phyloP scores from a whole-genome alignment of 306 rosid species.

The Trifolium pratense region DNA sequence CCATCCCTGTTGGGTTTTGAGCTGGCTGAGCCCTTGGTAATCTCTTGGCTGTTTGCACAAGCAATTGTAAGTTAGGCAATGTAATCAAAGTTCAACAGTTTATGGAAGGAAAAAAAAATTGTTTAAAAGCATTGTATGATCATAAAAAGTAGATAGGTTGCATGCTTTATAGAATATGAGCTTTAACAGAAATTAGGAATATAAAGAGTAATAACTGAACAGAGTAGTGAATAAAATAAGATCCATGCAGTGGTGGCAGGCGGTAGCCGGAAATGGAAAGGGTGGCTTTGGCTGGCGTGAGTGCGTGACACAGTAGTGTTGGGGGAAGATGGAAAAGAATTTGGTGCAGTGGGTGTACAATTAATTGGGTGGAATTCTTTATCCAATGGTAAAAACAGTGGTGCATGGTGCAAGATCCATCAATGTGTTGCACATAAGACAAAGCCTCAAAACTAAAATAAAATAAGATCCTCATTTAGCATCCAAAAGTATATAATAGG shows the following conservation, averaged over 20 bases:
- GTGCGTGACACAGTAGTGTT: too few relatives aligned
- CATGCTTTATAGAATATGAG: constrained; percentile 15
- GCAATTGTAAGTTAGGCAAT: constrained; percentile 33
- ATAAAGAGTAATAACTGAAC: constrained; percentile 3
- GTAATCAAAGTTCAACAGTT: constrained; percentile 24
- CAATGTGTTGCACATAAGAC: too few relatives aligned
- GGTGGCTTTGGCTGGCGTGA: too few relatives aligned
- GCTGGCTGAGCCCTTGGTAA: constrained; percentile 67
- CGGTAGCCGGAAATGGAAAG: too few relatives aligned
- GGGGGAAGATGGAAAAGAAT: too few relatives aligned
- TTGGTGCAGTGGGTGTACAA: too few relatives aligned
- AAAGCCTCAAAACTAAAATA: too few relatives aligned
- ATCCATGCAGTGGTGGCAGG: too few relatives aligned
- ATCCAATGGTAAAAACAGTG: too few relatives aligned
- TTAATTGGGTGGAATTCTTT: too few relatives aligned
- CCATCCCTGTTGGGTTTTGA: constrained; percentile 71
- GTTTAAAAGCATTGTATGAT: constrained; percentile 10
- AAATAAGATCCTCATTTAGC: constrained; percentile 24
- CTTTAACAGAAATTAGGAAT: constrained; percentile 13
- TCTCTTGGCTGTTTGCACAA: constrained; percentile 63
- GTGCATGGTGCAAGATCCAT: too few relatives aligned
- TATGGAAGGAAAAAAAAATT: not conserved
- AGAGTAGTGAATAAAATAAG: not conserved
- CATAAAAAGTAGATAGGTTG: constrained; percentile 3
- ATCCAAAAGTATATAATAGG: constrained; percentile 10